Base-by-base conservation (phyloP, 768 basidiomycete species). In the Termitomyces sp. region DNA sequence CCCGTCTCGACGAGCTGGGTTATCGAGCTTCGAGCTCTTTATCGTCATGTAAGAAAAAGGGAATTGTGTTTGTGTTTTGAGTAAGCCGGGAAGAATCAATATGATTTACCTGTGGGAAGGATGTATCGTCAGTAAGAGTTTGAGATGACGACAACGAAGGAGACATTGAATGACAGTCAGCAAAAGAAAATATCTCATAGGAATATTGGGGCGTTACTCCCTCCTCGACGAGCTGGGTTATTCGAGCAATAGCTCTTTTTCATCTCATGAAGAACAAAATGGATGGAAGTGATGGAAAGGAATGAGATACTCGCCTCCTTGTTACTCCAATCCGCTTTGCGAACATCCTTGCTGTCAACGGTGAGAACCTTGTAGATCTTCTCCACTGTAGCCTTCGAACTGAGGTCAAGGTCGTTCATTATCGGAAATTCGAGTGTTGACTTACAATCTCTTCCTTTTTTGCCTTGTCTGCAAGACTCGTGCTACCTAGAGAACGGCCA, bases 221-320 rank as follows among this genome's bases (percentile, higher is more conserved):
- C 85, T 75, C 84, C 86, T 94, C 91, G 78, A 90, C 79, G 92
- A 94, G 92, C 92, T 94, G 92, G 88, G 91, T 93, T 92, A 82
- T 85, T 50, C 83, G 88, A 89, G 88, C 88, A 69, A 68, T 40
- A 61, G 83, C 87, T 88, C 87, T 90, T 89, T 89, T 80, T 93
- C 90, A 87, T 81, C 79, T 71, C 46, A 45, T 31, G 58, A 37
- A 16, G 32, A 59, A 37, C 23, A 29, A 44, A 56, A 41, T 34
- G 31, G 51, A 47, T 60, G 19, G 4, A 53, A 47, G 14, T 45
- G 58, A 6, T 45, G 16, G 11, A 23, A 40, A 16, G 19, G 23
- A 48, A 43, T 11, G 14, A 54, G 37, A 4, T 16, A 71, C 85
- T 69, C 63, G 89, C 96, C 91, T 99, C 97, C 84, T 98, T 98